A percentile compares a stretch with the other conserved stretches of the same genome.
These are phyloP conservation scores for Aspergillus olivimuriae DNA, from an alignment of 495 filamentous ascomycete genomes.

Conservation along the genomic window DNA sequence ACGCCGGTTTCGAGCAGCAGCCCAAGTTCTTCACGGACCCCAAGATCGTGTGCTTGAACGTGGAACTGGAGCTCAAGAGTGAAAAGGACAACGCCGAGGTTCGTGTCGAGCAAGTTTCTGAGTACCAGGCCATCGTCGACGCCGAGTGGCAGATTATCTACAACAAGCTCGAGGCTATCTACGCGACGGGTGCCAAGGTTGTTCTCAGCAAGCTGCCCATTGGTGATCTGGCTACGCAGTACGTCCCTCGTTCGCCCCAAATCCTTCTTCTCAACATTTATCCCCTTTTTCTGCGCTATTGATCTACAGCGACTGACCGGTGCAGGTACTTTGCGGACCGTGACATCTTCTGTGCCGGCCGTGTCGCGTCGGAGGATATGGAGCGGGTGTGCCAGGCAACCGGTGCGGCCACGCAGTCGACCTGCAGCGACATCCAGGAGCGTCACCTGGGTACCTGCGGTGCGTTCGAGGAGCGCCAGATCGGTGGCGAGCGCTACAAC, in stretches of 20 bases:
- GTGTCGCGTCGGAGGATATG: slow-evolving; percentile 88
- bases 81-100: slow-evolving; percentile 99
- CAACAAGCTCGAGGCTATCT: slow-evolving; percentile 93
- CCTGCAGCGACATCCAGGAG: slow-evolving; percentile 88
- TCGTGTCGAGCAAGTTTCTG: slow-evolving; percentile 93
- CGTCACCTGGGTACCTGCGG: slow-evolving; percentile 90
- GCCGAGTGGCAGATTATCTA: slow-evolving; percentile 99
- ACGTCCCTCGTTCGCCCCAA: too few species aligned
- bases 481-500: slow-evolving; percentile 96
- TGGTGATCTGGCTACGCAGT: slow-evolving; percentile 94
- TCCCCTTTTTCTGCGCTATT: not conserved
- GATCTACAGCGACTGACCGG: slow-evolving; percentile 8
- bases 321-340: slow-evolving; percentile 85
- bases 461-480: slow-evolving; percentile 89
- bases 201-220: slow-evolving; percentile 96
- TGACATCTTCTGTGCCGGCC: slow-evolving; percentile 96
- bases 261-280: not conserved
- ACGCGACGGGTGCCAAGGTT: slow-evolving; percentile 92
- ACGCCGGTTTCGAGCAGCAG: slow-evolving; percentile 98
- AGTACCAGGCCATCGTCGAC: slow-evolving; percentile 99
- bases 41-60: slow-evolving; percentile 92
- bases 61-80: slow-evolving; percentile 94
- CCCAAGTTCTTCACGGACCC: slow-evolving; percentile 91
- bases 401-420: slow-evolving; percentile 86
- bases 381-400: slow-evolving; percentile 94